These are phyloP conservation scores for Beauveria sp. DNA, from an alignment of 2,329 filamentous ascomycete species.

Conservation along the genomic window DNA sequence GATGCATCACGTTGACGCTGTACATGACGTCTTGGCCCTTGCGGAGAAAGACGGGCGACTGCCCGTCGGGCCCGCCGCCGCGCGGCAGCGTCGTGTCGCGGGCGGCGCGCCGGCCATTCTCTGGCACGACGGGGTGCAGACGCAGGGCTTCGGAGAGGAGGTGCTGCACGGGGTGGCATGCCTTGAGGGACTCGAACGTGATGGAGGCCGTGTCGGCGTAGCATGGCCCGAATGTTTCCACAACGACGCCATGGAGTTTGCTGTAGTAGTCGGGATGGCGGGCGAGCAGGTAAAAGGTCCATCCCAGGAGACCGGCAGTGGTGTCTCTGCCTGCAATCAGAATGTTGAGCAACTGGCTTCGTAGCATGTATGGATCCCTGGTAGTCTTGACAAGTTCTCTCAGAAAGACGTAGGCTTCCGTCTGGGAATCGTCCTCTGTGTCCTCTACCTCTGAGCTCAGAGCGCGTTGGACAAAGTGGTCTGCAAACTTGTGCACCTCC, in stretches of 20 bases:
- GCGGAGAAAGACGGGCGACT: constrained; percentile 22
- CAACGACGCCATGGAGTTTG: neutral
- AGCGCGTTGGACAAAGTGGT: constrained; percentile 12
- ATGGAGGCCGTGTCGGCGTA: neutral
- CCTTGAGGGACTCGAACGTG: constrained; percentile 4
- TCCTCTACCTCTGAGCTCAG: neutral
- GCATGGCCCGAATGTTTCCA: constrained; percentile 1
- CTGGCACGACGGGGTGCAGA: constrained; percentile 26
- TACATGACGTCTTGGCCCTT: constrained; percentile 19
- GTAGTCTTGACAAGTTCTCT: constrained; percentile 13
- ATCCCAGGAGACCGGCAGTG: constrained; percentile 17
- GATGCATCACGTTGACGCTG: constrained; percentile 23
- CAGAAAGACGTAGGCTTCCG: constrained; percentile 14
- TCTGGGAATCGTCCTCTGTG: neutral
- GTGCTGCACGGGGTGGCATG: constrained; percentile 9
- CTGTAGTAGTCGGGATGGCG: constrained; percentile 5
- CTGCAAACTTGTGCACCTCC: constrained; percentile 9
- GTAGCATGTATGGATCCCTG: constrained; percentile 8
- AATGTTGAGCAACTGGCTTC: constrained; percentile 15
- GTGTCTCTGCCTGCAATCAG: constrained; percentile 18
- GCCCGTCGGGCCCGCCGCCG: constrained; percentile 28
- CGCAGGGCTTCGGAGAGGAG: constrained; percentile 21
- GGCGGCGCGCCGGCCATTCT: constrained; percentile 25
- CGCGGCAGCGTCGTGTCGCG: constrained; percentile 25
- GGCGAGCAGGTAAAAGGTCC: constrained; percentile 16